phyloP scores from a whole-genome alignment of 352 stramenopile genomes.

The Pythium utonaiense region DNA sequence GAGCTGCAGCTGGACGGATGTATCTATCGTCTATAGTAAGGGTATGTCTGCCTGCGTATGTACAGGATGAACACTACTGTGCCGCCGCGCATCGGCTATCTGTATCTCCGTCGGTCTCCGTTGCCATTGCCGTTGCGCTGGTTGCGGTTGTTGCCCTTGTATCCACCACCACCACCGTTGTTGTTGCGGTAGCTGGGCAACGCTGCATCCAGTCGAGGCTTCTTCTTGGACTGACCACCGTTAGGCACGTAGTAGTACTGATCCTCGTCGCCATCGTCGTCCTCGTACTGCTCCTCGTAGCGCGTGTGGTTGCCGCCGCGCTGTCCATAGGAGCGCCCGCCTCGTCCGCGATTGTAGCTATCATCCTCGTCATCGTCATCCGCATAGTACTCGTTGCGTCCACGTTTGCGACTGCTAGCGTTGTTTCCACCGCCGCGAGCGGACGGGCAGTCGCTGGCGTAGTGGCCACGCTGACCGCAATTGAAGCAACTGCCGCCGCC shows the following conservation, averaged over 20 bases:
- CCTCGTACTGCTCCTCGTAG: slow-evolving; percentile 21
- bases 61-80: too few relatives aligned
- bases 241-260: slow-evolving; percentile 32
- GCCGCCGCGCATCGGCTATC: background rate
- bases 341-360: background rate
- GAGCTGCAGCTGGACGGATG: background rate
- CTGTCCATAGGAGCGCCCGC: background rate
- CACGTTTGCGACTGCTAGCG: slow-evolving; percentile 42
- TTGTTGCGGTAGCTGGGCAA: slow-evolving; percentile 13
- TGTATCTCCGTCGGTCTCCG: background rate
- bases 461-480: slow-evolving; percentile 25
- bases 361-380: slow-evolving; percentile 36
- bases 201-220: slow-evolving; percentile 10
- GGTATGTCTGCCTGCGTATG: background rate
- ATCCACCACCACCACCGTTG: background rate
- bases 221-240: slow-evolving; percentile 1
- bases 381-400: slow-evolving; percentile 28
- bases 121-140: slow-evolving; percentile 1
- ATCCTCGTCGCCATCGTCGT: slow-evolving; percentile 17
- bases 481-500: slow-evolving; percentile 35
- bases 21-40: background rate
- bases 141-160: slow-evolving; percentile 3
- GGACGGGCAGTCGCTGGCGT: slow-evolving; percentile 21
- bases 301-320: slow-evolving; percentile 4
- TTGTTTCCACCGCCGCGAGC: slow-evolving; percentile 4